Evolutionary conservation across 2,329 filamentous ascomycete genomes (phyloP).

Genomic region (Exophiala calicioides): DNA sequence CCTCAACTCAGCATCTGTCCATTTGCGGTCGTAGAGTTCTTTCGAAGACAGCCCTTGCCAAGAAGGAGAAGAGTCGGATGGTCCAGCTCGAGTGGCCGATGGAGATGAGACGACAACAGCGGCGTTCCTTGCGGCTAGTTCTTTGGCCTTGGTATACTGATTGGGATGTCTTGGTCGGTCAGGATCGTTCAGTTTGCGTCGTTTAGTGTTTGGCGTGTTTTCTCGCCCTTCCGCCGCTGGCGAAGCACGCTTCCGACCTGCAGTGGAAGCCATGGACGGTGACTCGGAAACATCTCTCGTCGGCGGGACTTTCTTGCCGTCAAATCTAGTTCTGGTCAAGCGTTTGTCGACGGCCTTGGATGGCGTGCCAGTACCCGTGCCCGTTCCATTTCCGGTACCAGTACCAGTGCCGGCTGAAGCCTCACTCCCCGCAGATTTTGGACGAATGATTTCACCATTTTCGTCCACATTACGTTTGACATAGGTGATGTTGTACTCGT

Average conservation of each 20-base stretch:
- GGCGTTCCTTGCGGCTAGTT: constrained; percentile 13
- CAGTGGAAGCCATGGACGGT: constrained; percentile 23
- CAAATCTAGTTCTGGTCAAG: constrained; percentile 27
- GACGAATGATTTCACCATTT: constrained; percentile 24
- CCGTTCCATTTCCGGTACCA: too few species aligned
- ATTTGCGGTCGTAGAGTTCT: constrained; percentile 22
- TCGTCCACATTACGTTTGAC: constrained; percentile 22
- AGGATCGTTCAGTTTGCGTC: constrained; percentile 20
- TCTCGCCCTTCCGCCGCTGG: constrained; percentile 18
- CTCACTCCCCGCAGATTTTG: constrained; percentile 21
- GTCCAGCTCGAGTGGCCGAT: too few species aligned
- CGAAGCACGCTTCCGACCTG: constrained; percentile 21
- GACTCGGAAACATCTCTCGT: constrained; percentile 29
- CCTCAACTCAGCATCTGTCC: constrained; percentile 30
- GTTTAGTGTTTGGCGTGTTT: constrained; percentile 27
- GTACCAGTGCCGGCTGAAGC: constrained; percentile 13
- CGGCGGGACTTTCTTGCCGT: constrained; percentile 29
- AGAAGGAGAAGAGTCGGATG: constrained; percentile 4
- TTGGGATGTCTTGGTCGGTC: constrained; percentile 28
- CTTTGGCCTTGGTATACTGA: constrained; percentile 28
- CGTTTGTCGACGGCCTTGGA: constrained; percentile 25
- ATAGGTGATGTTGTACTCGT: constrained; percentile 29
- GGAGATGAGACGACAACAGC: too few species aligned
- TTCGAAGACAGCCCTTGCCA: constrained; percentile 20
- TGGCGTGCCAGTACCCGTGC: too few species aligned